Evolutionary conservation across 305 asterid species (phyloP).

Genomic region (Fraxinus greggii): DNA sequence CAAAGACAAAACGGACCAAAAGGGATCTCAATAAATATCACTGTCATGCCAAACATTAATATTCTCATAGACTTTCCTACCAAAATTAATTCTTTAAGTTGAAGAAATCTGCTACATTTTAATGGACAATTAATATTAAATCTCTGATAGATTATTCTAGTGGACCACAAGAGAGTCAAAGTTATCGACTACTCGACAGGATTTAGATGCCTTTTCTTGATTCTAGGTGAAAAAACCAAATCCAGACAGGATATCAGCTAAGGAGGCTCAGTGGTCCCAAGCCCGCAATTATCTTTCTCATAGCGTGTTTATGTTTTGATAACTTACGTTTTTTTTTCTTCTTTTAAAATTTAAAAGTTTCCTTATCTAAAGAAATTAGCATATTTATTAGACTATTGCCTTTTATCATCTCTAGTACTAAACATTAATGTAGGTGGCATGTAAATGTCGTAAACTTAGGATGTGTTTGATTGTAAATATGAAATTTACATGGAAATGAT

Average conservation of each 20-base stretch:
- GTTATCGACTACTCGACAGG: neutral
- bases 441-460: neutral
- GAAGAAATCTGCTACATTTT: neutral
- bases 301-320: neutral
- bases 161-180: neutral
- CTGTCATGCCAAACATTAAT: constrained; percentile 15
- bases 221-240: constrained; percentile 20
- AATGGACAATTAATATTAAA: neutral
- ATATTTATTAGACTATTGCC: neutral
- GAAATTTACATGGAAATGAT: neutral
- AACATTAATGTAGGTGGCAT: neutral
- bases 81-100: constrained; percentile 1
- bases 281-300: neutral
- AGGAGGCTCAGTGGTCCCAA: neutral
- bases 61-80: neutral
- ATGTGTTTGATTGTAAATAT: neutral
- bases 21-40: constrained; percentile 10
- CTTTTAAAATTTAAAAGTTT: neutral
- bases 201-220: constrained; percentile 25
- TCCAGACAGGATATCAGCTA: neutral
- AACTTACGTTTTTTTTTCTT: neutral
- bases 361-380: neutral
- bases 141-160: neutral
- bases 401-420: neutral
- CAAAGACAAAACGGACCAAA: constrained; percentile 13